Evolutionary conservation across 768 basidiomycete genomes (phyloP).

Genomic region (Boletus vinaceobasis): DNA sequence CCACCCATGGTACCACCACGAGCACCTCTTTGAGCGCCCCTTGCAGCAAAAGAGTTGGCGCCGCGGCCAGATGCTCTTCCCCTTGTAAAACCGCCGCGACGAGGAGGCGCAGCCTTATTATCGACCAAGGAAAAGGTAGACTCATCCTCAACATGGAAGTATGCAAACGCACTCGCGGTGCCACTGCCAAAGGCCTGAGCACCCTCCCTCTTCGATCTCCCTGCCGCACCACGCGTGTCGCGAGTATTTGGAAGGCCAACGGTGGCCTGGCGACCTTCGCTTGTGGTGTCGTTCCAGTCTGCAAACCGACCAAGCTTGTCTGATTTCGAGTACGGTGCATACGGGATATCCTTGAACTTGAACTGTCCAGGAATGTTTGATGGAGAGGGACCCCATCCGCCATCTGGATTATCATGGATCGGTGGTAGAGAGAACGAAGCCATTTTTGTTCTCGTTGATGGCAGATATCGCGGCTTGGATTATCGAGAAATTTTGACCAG

Average conservation of each 20-base stretch:
- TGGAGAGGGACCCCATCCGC: slow-evolving; percentile 87
- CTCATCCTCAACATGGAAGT: slow-evolving; percentile 98
- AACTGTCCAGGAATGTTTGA: slow-evolving; percentile 85
- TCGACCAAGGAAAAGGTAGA: slow-evolving; percentile 95
- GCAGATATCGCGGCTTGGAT: slow-evolving; percentile 1
- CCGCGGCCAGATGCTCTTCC: slow-evolving; percentile 42
- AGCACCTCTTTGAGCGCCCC: slow-evolving; percentile 45
- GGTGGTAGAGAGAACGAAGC: slow-evolving; percentile 81
- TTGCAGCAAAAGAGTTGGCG: slow-evolving; percentile 31
- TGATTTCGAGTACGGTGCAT: slow-evolving; percentile 97
- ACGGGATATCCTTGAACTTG: slow-evolving; percentile 98
- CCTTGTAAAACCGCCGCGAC: slow-evolving; percentile 66
- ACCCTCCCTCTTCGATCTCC: slow-evolving; percentile 68
- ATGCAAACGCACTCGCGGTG: slow-evolving; percentile 87
- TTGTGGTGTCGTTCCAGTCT: slow-evolving; percentile 87
- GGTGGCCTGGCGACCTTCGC: slow-evolving; percentile 58
- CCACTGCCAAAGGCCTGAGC: slow-evolving; percentile 88
- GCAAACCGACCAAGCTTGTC: slow-evolving; percentile 98
- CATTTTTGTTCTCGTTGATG: slow-evolving; percentile 39
- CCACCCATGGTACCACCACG: slow-evolving; percentile 44
- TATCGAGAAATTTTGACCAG: slow-evolving; percentile 21
- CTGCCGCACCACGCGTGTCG: slow-evolving; percentile 47
- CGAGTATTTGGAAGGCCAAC: slow-evolving; percentile 47
- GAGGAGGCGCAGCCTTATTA: slow-evolving; percentile 68
- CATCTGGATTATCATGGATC: slow-evolving; percentile 90